Evolutionary conservation across 2,329 filamentous ascomycete genomes (phyloP).

Genomic region (Ceratocystis colombiana): DNA sequence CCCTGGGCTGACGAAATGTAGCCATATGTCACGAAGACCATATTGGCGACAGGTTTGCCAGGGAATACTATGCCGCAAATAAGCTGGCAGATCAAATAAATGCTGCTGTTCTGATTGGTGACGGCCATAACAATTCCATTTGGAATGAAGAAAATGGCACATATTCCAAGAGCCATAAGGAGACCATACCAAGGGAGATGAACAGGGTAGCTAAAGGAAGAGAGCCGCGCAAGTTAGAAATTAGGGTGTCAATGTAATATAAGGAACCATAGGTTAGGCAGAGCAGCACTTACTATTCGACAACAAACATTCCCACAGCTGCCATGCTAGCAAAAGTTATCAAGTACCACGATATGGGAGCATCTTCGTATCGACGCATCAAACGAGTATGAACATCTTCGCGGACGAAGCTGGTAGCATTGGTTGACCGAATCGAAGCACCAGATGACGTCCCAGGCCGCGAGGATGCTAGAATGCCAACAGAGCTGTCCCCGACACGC

Average conservation of each 20-base stretch:
- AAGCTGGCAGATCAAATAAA: constrained; percentile 77
- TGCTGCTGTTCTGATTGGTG: constrained; percentile 78
- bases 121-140: constrained; percentile 91
- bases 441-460: constrained; percentile 22
- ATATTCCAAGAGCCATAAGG: constrained; percentile 66
- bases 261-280: not conserved
- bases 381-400: constrained; percentile 78
- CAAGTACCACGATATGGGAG: constrained; percentile 72
- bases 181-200: constrained; percentile 82
- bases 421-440: constrained; percentile 25
- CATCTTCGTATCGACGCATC: constrained; percentile 74
- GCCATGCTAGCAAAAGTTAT: constrained; percentile 65
- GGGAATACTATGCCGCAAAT: constrained; percentile 75
- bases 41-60: constrained; percentile 77
- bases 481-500: constrained; percentile 34
- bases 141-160: constrained; percentile 73
- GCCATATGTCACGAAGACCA: constrained; percentile 87
- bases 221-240: not conserved
- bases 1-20: constrained; percentile 84
- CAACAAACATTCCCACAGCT: constrained; percentile 69
- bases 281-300: constrained; percentile 58
- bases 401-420: constrained; percentile 32
- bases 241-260: constrained; percentile 25
- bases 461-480: constrained; percentile 13
- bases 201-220: constrained; percentile 56